phyloP scores from a whole-genome alignment of 176 grass and related monocot species.

The Eragrostis curvula region DNA sequence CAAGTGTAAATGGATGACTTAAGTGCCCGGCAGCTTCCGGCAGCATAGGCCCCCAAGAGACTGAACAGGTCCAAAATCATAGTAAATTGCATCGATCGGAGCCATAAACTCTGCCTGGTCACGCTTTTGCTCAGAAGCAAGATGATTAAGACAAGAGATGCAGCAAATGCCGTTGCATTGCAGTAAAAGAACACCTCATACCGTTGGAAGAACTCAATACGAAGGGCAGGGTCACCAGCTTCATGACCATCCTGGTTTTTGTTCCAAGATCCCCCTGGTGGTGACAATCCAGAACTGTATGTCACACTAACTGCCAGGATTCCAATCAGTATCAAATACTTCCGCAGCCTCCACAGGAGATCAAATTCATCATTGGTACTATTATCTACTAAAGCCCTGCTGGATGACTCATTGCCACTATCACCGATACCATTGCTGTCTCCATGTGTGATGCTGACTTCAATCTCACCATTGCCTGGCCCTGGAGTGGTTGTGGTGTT shows the following conservation, averaged over 20 bases:
- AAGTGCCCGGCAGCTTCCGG: slow-evolving; percentile 44
- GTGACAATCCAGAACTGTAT: slow-evolving; percentile 56
- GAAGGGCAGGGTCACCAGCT: slow-evolving; percentile 46
- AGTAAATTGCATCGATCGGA: slow-evolving; percentile 48
- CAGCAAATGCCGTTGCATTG: slow-evolving; percentile 55
- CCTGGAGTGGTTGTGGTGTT: no score
- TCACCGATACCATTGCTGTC: no score
- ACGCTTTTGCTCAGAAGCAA: slow-evolving; percentile 59
- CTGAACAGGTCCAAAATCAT: slow-evolving; percentile 60
- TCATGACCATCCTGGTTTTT: neutral
- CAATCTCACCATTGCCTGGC: no score
- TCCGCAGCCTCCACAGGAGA: slow-evolving; percentile 46
- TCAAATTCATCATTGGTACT: no score
- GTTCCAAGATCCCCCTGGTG: slow-evolving; percentile 32
- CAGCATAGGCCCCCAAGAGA: slow-evolving; percentile 60
- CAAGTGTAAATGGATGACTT: slow-evolving; percentile 58
- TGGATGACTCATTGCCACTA: no score
- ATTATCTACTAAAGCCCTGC: no score
- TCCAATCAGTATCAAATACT: slow-evolving; percentile 48
- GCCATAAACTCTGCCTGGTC: slow-evolving; percentile 26
- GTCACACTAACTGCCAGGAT: slow-evolving; percentile 45
- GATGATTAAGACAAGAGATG: slow-evolving; percentile 64
- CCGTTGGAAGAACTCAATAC: neutral
- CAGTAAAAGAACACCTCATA: slow-evolving; percentile 53
- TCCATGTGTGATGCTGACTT: no score